Evolutionary conservation across 768 basidiomycete species (phyloP).

Genomic region (Lactifluus rugatus): DNA sequence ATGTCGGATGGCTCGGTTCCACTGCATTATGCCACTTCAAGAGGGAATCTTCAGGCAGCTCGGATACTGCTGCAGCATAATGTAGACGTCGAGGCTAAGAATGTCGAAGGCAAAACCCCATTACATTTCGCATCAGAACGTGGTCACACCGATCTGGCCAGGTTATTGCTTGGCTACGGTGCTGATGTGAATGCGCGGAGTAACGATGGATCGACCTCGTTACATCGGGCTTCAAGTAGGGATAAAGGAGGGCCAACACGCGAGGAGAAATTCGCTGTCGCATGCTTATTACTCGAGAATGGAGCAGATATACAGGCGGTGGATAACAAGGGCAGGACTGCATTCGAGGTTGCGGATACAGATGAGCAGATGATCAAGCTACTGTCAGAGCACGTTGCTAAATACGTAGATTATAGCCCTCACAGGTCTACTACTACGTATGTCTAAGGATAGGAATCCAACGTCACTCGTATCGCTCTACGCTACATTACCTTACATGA

Average conservation of each 20-base stretch:
- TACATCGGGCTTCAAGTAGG: neutral
- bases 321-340: neutral
- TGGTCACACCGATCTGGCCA: neutral
- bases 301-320: neutral
- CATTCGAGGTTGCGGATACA: neutral
- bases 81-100: slow-evolving; percentile 21
- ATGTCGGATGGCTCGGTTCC: neutral
- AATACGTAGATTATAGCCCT: no score
- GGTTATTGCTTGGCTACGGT: neutral
- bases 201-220: neutral
- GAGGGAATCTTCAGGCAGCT: neutral
- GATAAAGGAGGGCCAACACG: no score
- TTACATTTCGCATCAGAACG: neutral
- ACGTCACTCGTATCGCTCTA: no score
- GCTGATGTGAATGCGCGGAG: neutral
- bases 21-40: neutral
- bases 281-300: neutral
- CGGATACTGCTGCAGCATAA: neutral
- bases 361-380: neutral
- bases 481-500: no score
- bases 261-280: neutral
- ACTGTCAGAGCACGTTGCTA: neutral
- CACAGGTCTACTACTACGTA: neutral
- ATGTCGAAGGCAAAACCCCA: neutral
- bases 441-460: no score